These are phyloP conservation scores for Tolypocladium inflatum DNA, from an alignment of 2,329 filamentous ascomycete species.

Conservation along the genomic window DNA sequence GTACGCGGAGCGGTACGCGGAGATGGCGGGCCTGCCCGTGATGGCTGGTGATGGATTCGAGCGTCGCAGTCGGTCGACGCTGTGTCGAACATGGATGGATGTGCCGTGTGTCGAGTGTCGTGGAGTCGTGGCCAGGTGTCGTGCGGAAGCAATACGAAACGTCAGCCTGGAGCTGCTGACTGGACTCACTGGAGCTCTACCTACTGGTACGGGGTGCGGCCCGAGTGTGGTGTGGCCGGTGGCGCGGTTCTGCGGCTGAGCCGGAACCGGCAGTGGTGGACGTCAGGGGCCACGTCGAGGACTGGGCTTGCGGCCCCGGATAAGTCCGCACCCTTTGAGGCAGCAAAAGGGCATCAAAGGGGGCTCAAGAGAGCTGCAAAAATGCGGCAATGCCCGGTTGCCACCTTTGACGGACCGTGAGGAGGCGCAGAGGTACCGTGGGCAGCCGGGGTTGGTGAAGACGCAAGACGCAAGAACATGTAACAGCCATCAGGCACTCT, in stretches of 20 bases:
- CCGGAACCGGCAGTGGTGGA: not conserved
- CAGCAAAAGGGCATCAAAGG: not conserved
- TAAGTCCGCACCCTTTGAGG: not conserved
- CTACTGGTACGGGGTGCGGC: not conserved
- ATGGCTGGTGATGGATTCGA: not conserved
- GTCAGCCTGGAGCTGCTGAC: constrained; percentile 8
- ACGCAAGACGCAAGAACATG: too few species aligned
- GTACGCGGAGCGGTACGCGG: not conserved
- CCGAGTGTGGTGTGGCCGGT: not conserved
- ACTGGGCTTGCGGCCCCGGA: not conserved
- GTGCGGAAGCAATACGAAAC: not conserved
- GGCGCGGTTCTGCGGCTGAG: constrained; percentile 8
- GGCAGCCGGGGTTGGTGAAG: not conserved
- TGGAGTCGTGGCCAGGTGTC: not conserved
- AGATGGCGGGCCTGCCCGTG: constrained; percentile 1
- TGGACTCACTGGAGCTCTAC: not conserved
- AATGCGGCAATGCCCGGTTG: not conserved
- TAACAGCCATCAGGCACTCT: too few species aligned
- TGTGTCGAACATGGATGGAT: not conserved
- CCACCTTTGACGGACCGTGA: not conserved
- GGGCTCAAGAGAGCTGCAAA: not conserved
- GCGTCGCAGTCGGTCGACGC: not conserved
- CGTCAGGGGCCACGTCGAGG: constrained; percentile 5
- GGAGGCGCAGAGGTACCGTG: not conserved
- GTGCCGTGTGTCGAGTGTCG: not conserved